These are phyloP conservation scores for Aspergillus mulundensis DNA, from an alignment of 495 filamentous ascomycete species.

Conservation along the genomic window DNA sequence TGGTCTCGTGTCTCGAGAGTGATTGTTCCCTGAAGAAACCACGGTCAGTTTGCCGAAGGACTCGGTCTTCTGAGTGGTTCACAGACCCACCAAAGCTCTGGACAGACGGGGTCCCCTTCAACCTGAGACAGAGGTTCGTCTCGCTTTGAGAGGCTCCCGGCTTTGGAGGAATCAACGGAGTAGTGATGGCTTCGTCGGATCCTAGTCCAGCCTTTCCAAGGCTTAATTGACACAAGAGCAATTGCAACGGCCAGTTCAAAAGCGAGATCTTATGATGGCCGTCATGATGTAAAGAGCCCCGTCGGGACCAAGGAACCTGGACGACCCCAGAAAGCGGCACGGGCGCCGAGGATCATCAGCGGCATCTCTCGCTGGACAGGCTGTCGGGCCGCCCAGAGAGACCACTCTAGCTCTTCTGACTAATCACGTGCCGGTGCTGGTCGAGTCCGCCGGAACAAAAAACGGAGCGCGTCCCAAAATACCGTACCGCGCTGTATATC, in stretches of 20 bases:
- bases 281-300: constrained; percentile 21
- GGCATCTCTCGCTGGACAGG: not conserved
- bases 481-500: not conserved
- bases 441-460: constrained; percentile 4
- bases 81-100: constrained; percentile 5
- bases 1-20: not conserved
- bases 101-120: not conserved
- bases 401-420: constrained; percentile 4
- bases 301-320: constrained; percentile 16
- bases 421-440: not conserved
- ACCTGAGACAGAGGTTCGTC: not conserved
- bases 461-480: constrained; percentile 3
- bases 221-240: not conserved
- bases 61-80: not conserved
- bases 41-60: not conserved
- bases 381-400: not conserved
- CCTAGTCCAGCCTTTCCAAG: not conserved
- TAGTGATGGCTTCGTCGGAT: too few species aligned
- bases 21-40: constrained; percentile 1
- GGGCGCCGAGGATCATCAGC: not conserved
- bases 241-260: not conserved
- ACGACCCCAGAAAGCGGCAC: not conserved
- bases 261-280: constrained; percentile 26
- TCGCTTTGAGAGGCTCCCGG: not conserved
- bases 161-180: not conserved